Conservation (phyloP, 2,329 filamentous ascomycete species). For the Purpureocillium lavendulum region DNA sequence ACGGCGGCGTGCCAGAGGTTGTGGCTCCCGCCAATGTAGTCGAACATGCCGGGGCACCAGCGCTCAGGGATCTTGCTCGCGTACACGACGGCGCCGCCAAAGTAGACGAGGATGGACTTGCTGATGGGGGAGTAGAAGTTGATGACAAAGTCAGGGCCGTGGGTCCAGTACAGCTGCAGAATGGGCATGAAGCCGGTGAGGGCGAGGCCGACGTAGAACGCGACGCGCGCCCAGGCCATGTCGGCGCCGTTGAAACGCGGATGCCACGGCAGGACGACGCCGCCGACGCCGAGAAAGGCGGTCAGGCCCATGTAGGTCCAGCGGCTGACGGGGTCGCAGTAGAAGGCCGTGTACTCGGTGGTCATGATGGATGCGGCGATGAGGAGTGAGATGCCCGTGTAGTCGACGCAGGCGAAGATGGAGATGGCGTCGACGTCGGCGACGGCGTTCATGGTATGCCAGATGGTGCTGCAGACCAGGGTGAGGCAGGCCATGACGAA, state of each 20-base stretch:
- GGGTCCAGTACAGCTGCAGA: constrained; percentile 69
- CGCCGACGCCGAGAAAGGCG: constrained; percentile 70
- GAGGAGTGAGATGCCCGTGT: constrained; percentile 91
- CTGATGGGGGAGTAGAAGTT: constrained; percentile 83
- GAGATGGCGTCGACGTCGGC: constrained; percentile 84
- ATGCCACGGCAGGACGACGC: constrained; percentile 92
- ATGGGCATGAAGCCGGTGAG: constrained; percentile 85
- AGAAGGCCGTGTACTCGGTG: constrained; percentile 97
- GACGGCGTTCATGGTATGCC: constrained; percentile 98
- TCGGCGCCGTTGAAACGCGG: constrained; percentile 87
- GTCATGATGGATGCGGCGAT: constrained; percentile 97
- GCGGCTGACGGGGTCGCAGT: constrained; percentile 84
- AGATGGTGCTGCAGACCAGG: constrained; percentile 87
- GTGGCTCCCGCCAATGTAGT: constrained; percentile 91
- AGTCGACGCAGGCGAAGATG: constrained; percentile 95
- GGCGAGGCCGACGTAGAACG: constrained; percentile 82
- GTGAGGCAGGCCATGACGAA: constrained; percentile 95
- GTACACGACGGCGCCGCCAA: constrained; percentile 77
- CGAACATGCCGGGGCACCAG: constrained; percentile 87
- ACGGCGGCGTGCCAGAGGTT: constrained; percentile 98
- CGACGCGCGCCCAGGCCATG: constrained; percentile 87
- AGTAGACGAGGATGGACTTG: constrained; percentile 81
- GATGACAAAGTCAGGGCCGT: constrained; percentile 71
- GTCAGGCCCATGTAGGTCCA: constrained; percentile 82
- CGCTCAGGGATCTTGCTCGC: constrained; percentile 88